Evolutionary conservation across 2,329 filamentous ascomycete species (phyloP), one percentile per base, ranked within the genome.

Genomic region (Cladobotryum mycophilum): DNA sequence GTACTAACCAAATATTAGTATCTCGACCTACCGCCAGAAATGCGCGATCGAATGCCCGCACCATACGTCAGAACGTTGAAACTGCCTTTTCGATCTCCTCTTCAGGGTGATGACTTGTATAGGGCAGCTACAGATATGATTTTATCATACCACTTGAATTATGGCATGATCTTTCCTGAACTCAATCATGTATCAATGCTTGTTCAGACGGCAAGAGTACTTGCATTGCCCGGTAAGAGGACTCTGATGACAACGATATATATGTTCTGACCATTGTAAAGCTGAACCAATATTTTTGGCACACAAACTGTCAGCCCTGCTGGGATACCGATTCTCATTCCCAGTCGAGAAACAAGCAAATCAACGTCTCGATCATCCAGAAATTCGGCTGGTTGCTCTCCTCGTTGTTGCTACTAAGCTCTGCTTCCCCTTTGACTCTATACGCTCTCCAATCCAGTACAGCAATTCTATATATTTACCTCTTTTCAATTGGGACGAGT

Each of bases 361-460:
- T 53, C 68, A 74, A 22, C 68, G 78, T 8, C 68, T 84, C 14
- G 74, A 82, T 46, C 78, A 86, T 55, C 89, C 93, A 0, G 93
- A 97, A 61, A 73, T 88, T 5, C 79, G 87, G 41, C 70, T 96
- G 1, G 74, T 89, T 49, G 76, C 84, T 4, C 71, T 89, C 3
- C 66, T 96, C 3, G 72, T 96, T 2, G 76, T 95, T 13, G 82
- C 86, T 4, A 82, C 86, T 3, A 96, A 96, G 60, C 66, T 96
- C 2, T 74, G 86, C 17, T 90, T 89, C 59, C 89, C 92, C 0
- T 81, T 96, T 41, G 82, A 89, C 60, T 70, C 72, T 18, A 60
- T 74, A 57, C 78, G 76, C 7, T 66, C 62, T 35, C 74, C 72
- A 15, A 47, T 60, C 18, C 45, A 48, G 11, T 40, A 22, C 22